Evolutionary conservation across 1,284 basidiomycete species (phyloP).

Genomic region (Cutaneotrichosporon cutaneum): DNA sequence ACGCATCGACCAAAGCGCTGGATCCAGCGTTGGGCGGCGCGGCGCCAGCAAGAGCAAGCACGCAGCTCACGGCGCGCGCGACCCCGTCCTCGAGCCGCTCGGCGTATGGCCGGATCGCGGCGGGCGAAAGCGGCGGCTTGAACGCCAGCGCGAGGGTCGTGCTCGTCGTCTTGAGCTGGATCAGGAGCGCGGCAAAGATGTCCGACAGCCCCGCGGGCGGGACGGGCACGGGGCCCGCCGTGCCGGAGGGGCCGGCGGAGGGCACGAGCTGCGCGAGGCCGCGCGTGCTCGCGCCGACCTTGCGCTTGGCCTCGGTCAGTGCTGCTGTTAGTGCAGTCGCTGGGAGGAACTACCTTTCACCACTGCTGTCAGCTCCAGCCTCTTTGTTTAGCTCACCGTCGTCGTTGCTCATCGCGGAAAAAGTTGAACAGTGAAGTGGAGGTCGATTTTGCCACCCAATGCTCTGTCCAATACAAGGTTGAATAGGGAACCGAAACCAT

Average conservation of each 20-base stretch:
- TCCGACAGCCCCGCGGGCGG: constrained; percentile 31
- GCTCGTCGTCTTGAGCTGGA: constrained; percentile 28
- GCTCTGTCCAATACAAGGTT: too few species aligned
- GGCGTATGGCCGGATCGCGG: constrained; percentile 32
- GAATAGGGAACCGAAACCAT: not conserved
- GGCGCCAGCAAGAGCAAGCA: constrained; percentile 25
- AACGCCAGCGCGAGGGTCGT: constrained; percentile 43
- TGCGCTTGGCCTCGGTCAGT: not conserved
- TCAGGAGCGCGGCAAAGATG: constrained; percentile 29
- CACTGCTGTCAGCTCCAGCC: constrained; percentile 1
- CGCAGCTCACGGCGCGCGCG: constrained; percentile 36
- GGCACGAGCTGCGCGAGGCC: constrained; percentile 9
- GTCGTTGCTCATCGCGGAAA: constrained; percentile 8
- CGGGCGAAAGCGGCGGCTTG: constrained; percentile 44
- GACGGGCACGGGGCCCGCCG: constrained; percentile 12
- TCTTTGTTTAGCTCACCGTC: not conserved
- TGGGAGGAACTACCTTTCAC: not conserved
- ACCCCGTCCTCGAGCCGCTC: constrained; percentile 38
- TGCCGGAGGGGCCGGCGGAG: too few species aligned
- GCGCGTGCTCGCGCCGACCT: constrained; percentile 1
- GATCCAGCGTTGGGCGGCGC: constrained; percentile 1
- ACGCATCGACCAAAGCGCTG: constrained; percentile 33
- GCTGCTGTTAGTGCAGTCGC: not conserved
- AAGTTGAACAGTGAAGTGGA: constrained; percentile 5
- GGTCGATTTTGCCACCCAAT: constrained; percentile 2